These are phyloP conservation scores for Vararia minispora DNA, from an alignment of 768 basidiomycete species.

Conservation along the genomic window DNA sequence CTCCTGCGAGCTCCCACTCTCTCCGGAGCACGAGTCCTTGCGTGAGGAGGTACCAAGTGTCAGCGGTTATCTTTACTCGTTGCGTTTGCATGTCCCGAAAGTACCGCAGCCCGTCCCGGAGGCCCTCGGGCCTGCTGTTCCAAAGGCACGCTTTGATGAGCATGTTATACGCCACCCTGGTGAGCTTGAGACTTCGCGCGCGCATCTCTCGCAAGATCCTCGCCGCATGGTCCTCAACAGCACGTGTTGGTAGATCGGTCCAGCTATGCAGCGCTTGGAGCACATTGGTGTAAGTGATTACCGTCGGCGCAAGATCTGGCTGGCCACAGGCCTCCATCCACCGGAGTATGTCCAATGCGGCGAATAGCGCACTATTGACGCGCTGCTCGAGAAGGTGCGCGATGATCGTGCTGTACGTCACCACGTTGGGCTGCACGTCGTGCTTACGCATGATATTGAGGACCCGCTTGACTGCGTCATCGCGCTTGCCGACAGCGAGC, in stretches of 20 bases:
- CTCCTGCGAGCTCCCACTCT: slow-evolving; percentile 51
- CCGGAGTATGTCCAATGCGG: slow-evolving; percentile 58
- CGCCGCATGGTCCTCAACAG: slow-evolving; percentile 34
- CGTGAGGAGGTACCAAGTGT: slow-evolving; percentile 74
- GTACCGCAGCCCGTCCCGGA: slow-evolving; percentile 44
- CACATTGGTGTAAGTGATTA: slow-evolving; percentile 76
- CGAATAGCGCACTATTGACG: slow-evolving; percentile 38
- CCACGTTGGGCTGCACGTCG: slow-evolving; percentile 61
- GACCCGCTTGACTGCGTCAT: slow-evolving; percentile 55
- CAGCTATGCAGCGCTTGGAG: slow-evolving; percentile 63
- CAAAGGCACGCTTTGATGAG: slow-evolving; percentile 59
- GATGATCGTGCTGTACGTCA: slow-evolving; percentile 73
- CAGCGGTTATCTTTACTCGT: slow-evolving; percentile 36
- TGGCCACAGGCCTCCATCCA: slow-evolving; percentile 55
- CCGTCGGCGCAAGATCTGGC: slow-evolving; percentile 44
- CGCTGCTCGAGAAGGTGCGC: slow-evolving; percentile 55
- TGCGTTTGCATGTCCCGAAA: slow-evolving; percentile 48
- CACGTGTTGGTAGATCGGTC: slow-evolving; percentile 32
- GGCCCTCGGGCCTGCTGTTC: slow-evolving; percentile 35
- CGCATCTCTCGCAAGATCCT: slow-evolving; percentile 52
- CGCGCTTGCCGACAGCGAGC: slow-evolving; percentile 45
- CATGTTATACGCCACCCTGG: slow-evolving; percentile 64
- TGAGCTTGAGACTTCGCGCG: slow-evolving; percentile 38
- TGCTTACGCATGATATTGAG: slow-evolving; percentile 67
- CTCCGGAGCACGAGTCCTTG: slow-evolving; percentile 45